Evolutionary conservation across 805 yeast genomes (phyloP), one percentile per base, ranked within the genome.

Genomic region (Schizosaccharomyces lindneri): DNA sequence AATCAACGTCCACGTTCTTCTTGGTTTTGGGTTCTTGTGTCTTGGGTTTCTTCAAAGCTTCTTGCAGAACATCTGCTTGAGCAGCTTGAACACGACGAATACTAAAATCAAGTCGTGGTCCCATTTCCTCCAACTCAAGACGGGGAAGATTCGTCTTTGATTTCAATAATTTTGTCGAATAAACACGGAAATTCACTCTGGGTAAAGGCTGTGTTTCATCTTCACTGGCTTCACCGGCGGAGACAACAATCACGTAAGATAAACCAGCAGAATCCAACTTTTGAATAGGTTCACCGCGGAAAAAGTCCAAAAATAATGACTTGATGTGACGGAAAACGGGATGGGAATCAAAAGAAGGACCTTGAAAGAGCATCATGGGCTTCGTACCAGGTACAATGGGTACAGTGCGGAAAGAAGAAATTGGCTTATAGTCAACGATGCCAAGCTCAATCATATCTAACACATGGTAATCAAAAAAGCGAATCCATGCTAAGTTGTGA

Each of bases 381-480:
- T 87, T 89, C 70, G 90, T 76, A 36, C 98, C 98, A 48, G 90
- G 76, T 55, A 96, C 87, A 9, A 61, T 32, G 27, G 46, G 62
- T 57, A 21, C 19, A 51, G 57, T 29, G 7, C 27, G 57, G 29
- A 93, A 93, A 67, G 90, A 97, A 63, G 78, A 73, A 62, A 93
- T 76, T 48, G 89, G 75, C 71, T 87, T 87, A 69, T 71, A 80
- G 51, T 80, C 79, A 63, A 81, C 80, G 55, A 87, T 79, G 62
- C 84, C 79, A 64, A 93, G 76, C 74, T 93, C 98, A 68, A 93
- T 76, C 96, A 93, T 90, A 70, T 93, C 98, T 71, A 84, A 90
- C 13, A 93, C 74, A 71, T 87, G 85, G 73, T 81, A 85, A 70
- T 88, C 87, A 76, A 93, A 93, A 59, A 95, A 87, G 70, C 98